These are phyloP conservation scores for Penicillium sp. DNA, from an alignment of 2,329 filamentous ascomycete species.

Conservation along the genomic window DNA sequence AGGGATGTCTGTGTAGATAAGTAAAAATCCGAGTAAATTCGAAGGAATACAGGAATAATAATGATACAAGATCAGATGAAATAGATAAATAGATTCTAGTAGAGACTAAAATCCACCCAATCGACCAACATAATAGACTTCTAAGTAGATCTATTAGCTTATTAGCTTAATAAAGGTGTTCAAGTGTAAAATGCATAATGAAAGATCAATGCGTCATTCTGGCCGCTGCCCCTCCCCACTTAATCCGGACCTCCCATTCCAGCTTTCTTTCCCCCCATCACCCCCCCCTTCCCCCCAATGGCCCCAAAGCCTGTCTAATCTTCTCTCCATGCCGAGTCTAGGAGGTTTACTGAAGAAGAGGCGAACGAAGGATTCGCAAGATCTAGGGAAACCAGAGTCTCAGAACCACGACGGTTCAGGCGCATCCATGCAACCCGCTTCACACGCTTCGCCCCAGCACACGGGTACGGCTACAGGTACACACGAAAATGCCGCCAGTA, in stretches of 20 bases:
- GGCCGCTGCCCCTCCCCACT: conserved; percentile 26
- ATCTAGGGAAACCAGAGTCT: conserved; percentile 5
- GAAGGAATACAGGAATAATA: background rate
- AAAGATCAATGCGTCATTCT: conserved; percentile 30
- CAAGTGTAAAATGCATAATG: background rate
- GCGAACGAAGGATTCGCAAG: conserved; percentile 82
- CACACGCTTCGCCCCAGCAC: conserved; percentile 49
- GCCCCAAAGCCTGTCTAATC: conserved; percentile 10
- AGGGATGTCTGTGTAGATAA: background rate
- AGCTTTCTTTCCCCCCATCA: conserved; percentile 24
- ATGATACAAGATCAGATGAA: background rate
- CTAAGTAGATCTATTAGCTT: background rate
- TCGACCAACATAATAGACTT: background rate
- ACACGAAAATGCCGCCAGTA: conserved; percentile 67
- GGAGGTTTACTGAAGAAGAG: conserved; percentile 94
- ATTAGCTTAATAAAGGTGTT: background rate
- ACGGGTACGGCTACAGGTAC: conserved; percentile 32
- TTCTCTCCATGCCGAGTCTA: conserved; percentile 77
- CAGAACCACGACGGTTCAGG: conserved; percentile 22
- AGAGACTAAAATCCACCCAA: background rate
- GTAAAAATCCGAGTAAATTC: background rate
- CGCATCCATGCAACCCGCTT: conserved; percentile 39
- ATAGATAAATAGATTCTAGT: background rate
- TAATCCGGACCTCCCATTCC: conserved; percentile 25
- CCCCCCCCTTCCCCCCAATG: conserved; percentile 15